A percentile compares a stretch with the other conserved stretches of the same genome.
Evolutionary conservation across 441 rosid species (phyloP).

Genomic region (Melastoma candidum): DNA sequence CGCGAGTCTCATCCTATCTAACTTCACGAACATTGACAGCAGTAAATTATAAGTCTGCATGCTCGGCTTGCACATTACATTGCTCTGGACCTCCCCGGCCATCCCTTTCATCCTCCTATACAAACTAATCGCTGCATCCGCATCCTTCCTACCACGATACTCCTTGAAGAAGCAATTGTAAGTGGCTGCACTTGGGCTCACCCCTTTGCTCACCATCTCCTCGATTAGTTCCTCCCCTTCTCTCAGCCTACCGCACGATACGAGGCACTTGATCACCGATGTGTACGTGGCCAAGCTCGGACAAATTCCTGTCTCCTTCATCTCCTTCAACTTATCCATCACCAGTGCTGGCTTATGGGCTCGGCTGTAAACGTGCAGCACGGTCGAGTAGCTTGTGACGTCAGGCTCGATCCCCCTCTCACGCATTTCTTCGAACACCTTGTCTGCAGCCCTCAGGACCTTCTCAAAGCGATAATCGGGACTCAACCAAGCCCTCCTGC

Average conservation of each 20-base stretch:
- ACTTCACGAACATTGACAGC: slow-evolving; percentile 46
- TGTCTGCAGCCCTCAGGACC: slow-evolving; percentile 54
- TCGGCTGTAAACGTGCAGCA: slow-evolving; percentile 70
- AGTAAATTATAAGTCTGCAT: slow-evolving; percentile 56
- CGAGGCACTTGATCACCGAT: slow-evolving; percentile 67
- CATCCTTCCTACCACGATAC: slow-evolving; percentile 76
- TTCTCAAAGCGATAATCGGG: slow-evolving; percentile 59
- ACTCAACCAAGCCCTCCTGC: slow-evolving; percentile 70
- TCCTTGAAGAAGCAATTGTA: slow-evolving; percentile 88
- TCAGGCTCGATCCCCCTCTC: slow-evolving; percentile 69
- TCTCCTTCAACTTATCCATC: slow-evolving; percentile 56
- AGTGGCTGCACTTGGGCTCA: slow-evolving; percentile 53
- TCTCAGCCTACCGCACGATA: slow-evolving; percentile 54
- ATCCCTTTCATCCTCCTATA: slow-evolving; percentile 64
- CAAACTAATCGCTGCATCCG: slow-evolving; percentile 45
- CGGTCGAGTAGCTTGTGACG: slow-evolving; percentile 63
- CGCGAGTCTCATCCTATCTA: slow-evolving; percentile 43
- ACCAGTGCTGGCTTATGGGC: slow-evolving; percentile 75
- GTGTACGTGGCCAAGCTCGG: slow-evolving; percentile 60
- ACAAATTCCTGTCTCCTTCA: slow-evolving; percentile 57
- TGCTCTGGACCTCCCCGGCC: neutral
- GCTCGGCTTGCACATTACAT: slow-evolving; percentile 27
- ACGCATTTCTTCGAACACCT: slow-evolving; percentile 76
- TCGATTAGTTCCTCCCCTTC: slow-evolving; percentile 62
- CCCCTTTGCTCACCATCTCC: slow-evolving; percentile 57